Evolutionary conservation across 495 filamentous ascomycete species (phyloP), one percentile per base, ranked within the genome.

Genomic region (Tetracladium setigerum): DNA sequence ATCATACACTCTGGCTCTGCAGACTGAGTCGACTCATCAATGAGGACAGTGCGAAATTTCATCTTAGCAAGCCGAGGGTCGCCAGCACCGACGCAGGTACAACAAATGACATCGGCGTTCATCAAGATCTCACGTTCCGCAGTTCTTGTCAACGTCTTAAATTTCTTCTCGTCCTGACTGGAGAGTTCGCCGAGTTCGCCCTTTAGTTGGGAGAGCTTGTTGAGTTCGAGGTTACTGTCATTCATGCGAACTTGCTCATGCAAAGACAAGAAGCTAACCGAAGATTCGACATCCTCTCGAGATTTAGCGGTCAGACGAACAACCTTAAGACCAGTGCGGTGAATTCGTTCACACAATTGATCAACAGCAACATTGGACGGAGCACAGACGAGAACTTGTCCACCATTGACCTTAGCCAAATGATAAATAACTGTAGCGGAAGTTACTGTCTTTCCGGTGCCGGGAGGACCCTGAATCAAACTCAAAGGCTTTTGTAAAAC

Each of bases 1-100:
- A 99, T 99, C 91, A 97, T 95, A 66, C 94, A 97, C 63, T 99
- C 92, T 1, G 92, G 92, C 63, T 99, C 92, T 8, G 92, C 92
- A n/a, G 92, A 95, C 60, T 99, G 92, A 3, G 92, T 99, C 18
- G 90, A 95, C 62, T 99, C 92, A 60, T 99, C 92, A 57, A 99
- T 96, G 36, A 99, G 70, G 19, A 97, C 92, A 38, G 95, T 99
- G 35, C 92, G 82, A 74, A 99, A 99, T 62, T 96, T 95, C 70
- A 95, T 84, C 67, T 96, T 95, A 18, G 90, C 76, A 32, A 99
- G 78, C 54, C 92, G 84, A 48, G 92, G 92, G 65, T 99, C 92
- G 52, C 92, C 92, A 32, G 92, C 92, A 64, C 92, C 92, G 63
- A 99, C 92, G 58, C 92, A 99, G 51, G 92, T 99, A 67, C 94